Percentiles rank a stretch among this genome's conserved stretches.
Evolutionary conservation across 345 rosid genomes (phyloP).

Genomic region (Aethionema arabicum): DNA sequence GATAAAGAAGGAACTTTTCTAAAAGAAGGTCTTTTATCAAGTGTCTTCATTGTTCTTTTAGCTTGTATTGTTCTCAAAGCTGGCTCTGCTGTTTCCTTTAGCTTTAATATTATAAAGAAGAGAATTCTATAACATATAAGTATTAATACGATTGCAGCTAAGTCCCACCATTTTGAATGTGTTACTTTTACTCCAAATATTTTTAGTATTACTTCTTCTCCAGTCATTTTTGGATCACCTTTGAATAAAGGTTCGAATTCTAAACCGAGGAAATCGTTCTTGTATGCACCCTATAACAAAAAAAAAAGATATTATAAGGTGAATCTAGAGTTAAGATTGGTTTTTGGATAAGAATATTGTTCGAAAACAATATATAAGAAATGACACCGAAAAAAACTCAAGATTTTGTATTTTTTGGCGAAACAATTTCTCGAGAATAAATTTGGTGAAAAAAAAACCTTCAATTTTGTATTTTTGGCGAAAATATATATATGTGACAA

Average conservation of each 20-base stretch:
- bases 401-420: too few relatives aligned
- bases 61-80: constrained; percentile 53
- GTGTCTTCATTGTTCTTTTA: constrained; percentile 56
- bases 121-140: constrained; percentile 66
- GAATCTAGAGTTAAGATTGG: too few relatives aligned
- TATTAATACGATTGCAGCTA: constrained; percentile 53
- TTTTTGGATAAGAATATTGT: too few relatives aligned
- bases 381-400: too few relatives aligned
- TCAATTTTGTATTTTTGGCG: too few relatives aligned
- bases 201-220: constrained; percentile 51
- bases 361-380: too few relatives aligned
- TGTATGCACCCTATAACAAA: constrained; percentile 65
- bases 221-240: constrained; percentile 56
- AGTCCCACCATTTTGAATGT: constrained; percentile 93
- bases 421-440: too few relatives aligned
- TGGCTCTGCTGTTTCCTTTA: constrained; percentile 75
- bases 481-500: too few relatives aligned
- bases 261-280: constrained; percentile 79
- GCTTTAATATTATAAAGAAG: constrained; percentile 75
- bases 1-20: constrained; percentile 47
- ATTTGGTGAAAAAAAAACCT: too few relatives aligned
- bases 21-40: constrained; percentile 78
- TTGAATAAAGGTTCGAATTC: constrained; percentile 70
- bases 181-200: constrained; percentile 55
- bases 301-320: background rate